Evolutionary conservation across 1,284 basidiomycete species (phyloP), one percentile per base, ranked within the genome.

Genomic region (Mycena sp.): DNA sequence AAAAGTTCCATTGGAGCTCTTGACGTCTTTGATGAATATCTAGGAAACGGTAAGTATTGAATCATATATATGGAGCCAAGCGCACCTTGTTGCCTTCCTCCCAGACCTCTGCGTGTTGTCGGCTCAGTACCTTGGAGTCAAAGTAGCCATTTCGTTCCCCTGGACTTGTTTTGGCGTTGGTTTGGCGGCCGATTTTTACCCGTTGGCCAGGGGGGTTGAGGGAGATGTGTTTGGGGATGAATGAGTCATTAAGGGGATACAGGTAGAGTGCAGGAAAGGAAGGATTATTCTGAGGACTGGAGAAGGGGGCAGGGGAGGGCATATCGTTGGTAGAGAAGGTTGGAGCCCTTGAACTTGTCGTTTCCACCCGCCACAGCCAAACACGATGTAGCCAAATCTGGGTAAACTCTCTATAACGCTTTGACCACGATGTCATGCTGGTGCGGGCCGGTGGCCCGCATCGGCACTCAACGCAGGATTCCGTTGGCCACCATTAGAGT

Each of bases 71-170:
- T 10, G 25, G 52, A 56, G 19, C 12, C 46, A 54, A 9, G 74
- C 82, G 46, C 49, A 94, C 95, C 86, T 96, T 96, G 59, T 88
- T 87, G 58, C 81, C 85, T 68, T 98, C 95, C 78, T 94, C 93
- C 97, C 97, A 99, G 11, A 99, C 94, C 81, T 99, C 96, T 23
- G 97, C 98, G 76, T 99, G 98, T 80, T 95, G 94, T 65, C 97
- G 83, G 71, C 93, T 95, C 67, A 99, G 85, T 1, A 99, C 97
- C 77, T 99, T 99, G 55, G 91, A 94, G 81, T 99, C 97, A 75
- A 99, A 99, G 81, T 93, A 99, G 17, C 96, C 97, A 74, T 99
- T 99, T 72, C 92, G 85, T 72, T 98, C 95, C 17, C 92, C 94
- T 7, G 98, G 98, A 28, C 94, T 89, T 0, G 96, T 98, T 84